Base-by-base conservation (phyloP, 768 basidiomycete species). In the Favolaschia claudopus region DNA sequence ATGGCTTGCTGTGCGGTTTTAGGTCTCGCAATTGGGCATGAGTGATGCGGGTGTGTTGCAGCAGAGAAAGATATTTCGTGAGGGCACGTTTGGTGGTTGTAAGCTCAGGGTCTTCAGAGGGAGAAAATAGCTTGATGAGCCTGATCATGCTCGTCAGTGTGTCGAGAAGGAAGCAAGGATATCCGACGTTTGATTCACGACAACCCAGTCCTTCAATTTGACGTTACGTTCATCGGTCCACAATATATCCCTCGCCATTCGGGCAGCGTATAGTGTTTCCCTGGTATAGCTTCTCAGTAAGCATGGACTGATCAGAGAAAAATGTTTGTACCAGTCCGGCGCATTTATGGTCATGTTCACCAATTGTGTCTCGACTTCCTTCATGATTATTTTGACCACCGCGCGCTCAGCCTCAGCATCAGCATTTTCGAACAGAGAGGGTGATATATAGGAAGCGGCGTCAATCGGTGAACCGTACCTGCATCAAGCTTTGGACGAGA, bases 191-290 rank as follows among this genome's bases (percentile, higher is more conserved):
- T 91, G 89, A 3, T 80, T 79, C 9, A 87, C 77, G 4, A 73
- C 68, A 2, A 86, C 82, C 75, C 83, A 88, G 40, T 85, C 73
- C 32, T 78, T 71, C 20, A 87, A 70, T 12, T 75, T 68, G 3
- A 90, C 67, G 36, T 74, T 74, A 8, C 75, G 70, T 36, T 86
- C 82, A 36, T 77, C 72, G 7, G 74, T 76, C 82, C 83, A 89
- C 0, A 89, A 70, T 19, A 92, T 75, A 50, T 84, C 81, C 37
- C 82, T 70, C 2, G 87, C 85, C 73, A 84, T 84, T 52, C 79
- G 79, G 0, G 84, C 83, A 12, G 85, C 84, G 64, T 83, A 82
- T 3, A 87, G 68, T 0, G 86, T 84, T 52, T 89, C 87, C 88
- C 88, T 88, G 47, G 43, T 5, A 45, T 7, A 34, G 14, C 39